A percentile compares a stretch with the other conserved stretches of the same genome.
phyloP scores from a whole-genome alignment of 192 early-diverging fungal species.

The Oehlia diaphana region DNA sequence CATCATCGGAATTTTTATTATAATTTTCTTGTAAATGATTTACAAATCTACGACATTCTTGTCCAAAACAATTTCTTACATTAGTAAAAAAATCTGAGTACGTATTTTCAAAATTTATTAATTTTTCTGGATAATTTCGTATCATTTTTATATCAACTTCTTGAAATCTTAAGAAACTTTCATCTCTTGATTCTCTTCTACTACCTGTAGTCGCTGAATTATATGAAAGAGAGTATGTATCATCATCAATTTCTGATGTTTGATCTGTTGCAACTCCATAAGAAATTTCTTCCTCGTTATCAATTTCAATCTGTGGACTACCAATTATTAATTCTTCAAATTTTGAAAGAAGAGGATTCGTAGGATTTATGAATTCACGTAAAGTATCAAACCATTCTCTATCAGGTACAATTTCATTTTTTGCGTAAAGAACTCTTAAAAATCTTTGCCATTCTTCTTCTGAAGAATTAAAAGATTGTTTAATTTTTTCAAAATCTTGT shows the following conservation, averaged over 20 bases:
- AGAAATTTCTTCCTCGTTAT: neutral
- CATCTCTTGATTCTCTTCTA: neutral
- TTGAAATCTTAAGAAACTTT: neutral
- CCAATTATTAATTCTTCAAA: neutral
- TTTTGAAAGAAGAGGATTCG: neutral
- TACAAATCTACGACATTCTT: neutral
- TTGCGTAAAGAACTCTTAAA: neutral
- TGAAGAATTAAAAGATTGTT: neutral
- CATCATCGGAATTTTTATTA: neutral
- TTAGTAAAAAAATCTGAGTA: neutral
- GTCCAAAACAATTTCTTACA: neutral
- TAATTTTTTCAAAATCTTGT: neutral
- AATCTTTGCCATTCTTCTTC: neutral
- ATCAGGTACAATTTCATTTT: neutral
- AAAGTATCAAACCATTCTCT: neutral
- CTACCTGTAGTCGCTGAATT: neutral
- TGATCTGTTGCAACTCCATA: neutral
- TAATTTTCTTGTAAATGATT: neutral
- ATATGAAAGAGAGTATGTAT: neutral
- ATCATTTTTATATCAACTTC: neutral
- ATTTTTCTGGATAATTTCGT: neutral
- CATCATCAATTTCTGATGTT: neutral
- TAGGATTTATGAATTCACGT: neutral
- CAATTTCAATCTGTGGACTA: neutral
- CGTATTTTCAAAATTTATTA: neutral